Conservation (phyloP, 148 eudicot genomes). For the Chenopodium formosanum region DNA sequence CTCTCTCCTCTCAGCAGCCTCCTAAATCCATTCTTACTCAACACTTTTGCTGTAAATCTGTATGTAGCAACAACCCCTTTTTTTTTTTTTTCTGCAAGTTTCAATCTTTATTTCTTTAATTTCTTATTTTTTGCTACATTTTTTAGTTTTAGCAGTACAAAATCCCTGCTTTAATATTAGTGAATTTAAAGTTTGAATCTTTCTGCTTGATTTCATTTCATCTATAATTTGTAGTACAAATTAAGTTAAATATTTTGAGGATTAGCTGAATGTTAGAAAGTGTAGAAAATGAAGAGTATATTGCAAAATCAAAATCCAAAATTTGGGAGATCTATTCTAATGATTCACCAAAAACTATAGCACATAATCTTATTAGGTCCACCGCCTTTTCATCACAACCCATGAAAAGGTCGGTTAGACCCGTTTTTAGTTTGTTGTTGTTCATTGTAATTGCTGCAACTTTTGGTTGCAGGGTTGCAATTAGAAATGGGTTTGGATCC, state of each 20-base stretch:
- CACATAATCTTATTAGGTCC: conserved; percentile 21
- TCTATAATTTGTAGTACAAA: background rate
- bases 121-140: background rate
- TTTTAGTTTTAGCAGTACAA: background rate
- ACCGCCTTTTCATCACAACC: conserved; percentile 24
- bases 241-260: background rate
- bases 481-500: conserved; percentile 39
- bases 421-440: conserved; percentile 43
- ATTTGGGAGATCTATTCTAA: conserved; percentile 32
- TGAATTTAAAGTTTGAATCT: conserved; percentile 5
- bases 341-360: conserved; percentile 33
- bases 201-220: background rate
- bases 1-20: conserved; percentile 11
- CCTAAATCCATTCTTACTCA: conserved; percentile 5
- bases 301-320: conserved; percentile 5
- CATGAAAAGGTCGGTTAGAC: conserved; percentile 58
- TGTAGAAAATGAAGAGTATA: conserved; percentile 25
- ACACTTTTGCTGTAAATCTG: conserved; percentile 16
- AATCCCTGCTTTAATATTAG: background rate
- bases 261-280: conserved; percentile 27
- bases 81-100: background rate
- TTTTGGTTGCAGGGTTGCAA: conserved; percentile 41
- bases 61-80: conserved; percentile 16
- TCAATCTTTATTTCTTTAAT: background rate
- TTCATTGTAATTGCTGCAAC: conserved; percentile 50